phyloP scores from a whole-genome alignment of 129 eudicot species.

The Flaveria brownii region DNA sequence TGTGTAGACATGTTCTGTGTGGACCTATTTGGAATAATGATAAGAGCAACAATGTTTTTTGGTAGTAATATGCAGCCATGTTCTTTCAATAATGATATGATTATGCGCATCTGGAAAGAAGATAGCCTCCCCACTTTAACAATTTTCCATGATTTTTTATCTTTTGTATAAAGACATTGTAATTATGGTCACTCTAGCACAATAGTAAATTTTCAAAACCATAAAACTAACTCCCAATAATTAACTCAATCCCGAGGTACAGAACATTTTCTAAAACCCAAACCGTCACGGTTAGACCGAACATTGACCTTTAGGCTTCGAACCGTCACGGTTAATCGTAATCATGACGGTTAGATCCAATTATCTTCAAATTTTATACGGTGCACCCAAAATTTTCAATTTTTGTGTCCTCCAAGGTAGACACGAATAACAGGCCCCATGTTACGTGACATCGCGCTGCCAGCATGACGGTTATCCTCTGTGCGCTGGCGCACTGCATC shows the following conservation, averaged over 20 bases:
- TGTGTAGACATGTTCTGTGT: slow-evolving; percentile 12
- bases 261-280: too few relatives aligned
- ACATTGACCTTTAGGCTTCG: too few relatives aligned
- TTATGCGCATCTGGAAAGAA: slow-evolving; percentile 27
- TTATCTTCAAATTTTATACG: too few relatives aligned
- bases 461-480: slow-evolving; percentile 35
- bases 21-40: slow-evolving; percentile 30
- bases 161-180: not conserved
- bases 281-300: too few relatives aligned
- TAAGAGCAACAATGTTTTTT: slow-evolving; percentile 35
- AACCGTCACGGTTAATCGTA: too few relatives aligned
- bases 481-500: slow-evolving; percentile 17
- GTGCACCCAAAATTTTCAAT: too few relatives aligned
- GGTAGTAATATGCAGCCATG: slow-evolving; percentile 30
- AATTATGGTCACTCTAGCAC: not conserved
- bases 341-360: too few relatives aligned
- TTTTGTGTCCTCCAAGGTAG: too few relatives aligned
- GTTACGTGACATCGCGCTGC: slow-evolving; percentile 30
- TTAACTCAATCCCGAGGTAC: too few relatives aligned
- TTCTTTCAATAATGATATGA: slow-evolving; percentile 33
- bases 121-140: slow-evolving; percentile 24
- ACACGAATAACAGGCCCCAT: not conserved
- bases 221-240: too few relatives aligned
- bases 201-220: not conserved
- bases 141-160: not conserved